A percentile compares a stretch with the other conserved stretches of the same genome.
These are phyloP conservation scores for Aspergillus avenaceus DNA, from an alignment of 495 filamentous ascomycete species.

Conservation along the genomic window DNA sequence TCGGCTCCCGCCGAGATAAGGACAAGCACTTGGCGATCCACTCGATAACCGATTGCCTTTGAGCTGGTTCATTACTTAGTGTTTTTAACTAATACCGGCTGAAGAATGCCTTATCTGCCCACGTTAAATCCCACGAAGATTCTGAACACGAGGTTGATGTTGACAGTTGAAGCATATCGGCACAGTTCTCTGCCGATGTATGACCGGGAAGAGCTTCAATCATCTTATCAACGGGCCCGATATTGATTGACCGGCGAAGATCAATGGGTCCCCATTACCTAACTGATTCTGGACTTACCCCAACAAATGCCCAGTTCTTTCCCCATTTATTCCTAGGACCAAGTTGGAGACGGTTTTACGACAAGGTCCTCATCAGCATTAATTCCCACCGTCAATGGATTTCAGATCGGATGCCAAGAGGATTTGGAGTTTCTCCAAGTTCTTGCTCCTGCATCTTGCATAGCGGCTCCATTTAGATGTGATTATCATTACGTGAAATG, in stretches of 20 bases:
- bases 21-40: neutral
- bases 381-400: neutral
- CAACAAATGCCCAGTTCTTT: neutral
- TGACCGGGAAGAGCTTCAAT: too few relatives aligned
- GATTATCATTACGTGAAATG: slow-evolving; percentile 1
- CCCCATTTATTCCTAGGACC: neutral
- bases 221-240: neutral
- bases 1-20: neutral
- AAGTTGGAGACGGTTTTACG: neutral
- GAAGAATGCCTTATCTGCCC: neutral
- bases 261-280: neutral
- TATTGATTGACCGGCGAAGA: neutral
- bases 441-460: neutral
- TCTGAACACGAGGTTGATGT: neutral
- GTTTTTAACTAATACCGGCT: neutral
- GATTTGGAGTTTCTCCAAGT: neutral
- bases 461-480: neutral
- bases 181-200: too few relatives aligned
- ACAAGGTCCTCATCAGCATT: neutral
- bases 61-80: too few relatives aligned
- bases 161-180: neutral
- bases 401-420: neutral
- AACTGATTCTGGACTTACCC: neutral
- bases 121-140: neutral
- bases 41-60: neutral